phyloP scores from a whole-genome alignment of 208 protist genomes.

The Wallacemonas collosoma region DNA sequence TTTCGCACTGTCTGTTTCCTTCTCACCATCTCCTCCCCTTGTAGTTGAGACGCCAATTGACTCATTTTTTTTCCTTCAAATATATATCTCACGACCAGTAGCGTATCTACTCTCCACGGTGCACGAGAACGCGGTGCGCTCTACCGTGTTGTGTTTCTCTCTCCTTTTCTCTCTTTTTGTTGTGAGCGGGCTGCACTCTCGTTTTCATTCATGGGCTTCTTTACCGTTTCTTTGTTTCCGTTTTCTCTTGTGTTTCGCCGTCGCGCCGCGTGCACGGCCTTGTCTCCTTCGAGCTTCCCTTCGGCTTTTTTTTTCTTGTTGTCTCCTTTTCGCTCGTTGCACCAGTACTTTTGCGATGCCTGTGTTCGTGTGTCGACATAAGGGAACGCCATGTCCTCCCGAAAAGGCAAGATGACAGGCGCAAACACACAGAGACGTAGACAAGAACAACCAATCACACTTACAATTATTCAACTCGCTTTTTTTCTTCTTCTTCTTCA shows the following conservation, averaged over 20 bases:
- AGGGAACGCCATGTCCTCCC: too few relatives aligned
- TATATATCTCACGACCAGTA: too few relatives aligned
- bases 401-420: background rate
- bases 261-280: background rate
- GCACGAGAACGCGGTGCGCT: background rate
- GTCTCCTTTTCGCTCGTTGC: background rate
- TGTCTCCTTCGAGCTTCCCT: background rate
- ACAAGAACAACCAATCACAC: background rate
- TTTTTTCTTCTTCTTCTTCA: constrained; percentile 19
- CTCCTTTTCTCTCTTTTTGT: constrained; percentile 14
- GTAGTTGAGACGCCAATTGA: too few relatives aligned
- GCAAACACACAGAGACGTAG: background rate
- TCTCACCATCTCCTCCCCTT: too few relatives aligned
- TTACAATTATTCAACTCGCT: background rate
- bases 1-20: too few relatives aligned
- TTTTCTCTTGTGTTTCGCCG: background rate
- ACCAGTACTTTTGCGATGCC: background rate
- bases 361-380: too few relatives aligned
- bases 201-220: constrained; percentile 1
- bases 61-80: constrained; percentile 15
- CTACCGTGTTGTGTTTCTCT: background rate
- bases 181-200: background rate
- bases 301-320: background rate
- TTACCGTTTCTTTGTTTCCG: constrained; percentile 6
- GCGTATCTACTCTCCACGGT: background rate